Conservation (phyloP, 345 rosid genomes). For the Salix arbutifolia region DNA sequence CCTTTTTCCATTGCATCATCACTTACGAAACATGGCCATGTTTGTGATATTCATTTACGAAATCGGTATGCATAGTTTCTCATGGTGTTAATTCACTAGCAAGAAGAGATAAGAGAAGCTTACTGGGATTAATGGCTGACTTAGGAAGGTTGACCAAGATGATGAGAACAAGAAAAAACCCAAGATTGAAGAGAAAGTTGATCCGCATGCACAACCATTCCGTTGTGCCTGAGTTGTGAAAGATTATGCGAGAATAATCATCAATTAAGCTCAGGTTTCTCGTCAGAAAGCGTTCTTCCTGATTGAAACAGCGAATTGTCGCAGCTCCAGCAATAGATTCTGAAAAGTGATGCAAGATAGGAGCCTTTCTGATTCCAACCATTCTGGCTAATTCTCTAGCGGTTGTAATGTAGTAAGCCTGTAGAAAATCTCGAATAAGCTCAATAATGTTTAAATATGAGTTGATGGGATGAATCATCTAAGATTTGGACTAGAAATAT, state of each 20-base stretch:
- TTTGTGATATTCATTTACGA: neutral
- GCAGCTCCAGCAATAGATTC: constrained; percentile 72
- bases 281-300: constrained; percentile 54
- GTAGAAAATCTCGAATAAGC: neutral
- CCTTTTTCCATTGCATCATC: neutral
- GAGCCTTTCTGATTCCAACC: constrained; percentile 73
- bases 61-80: neutral
- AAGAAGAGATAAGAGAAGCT: constrained; percentile 19
- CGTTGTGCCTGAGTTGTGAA: constrained; percentile 72
- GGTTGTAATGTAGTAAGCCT: constrained; percentile 75
- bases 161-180: constrained; percentile 64
- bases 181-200: constrained; percentile 76
- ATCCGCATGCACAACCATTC: constrained; percentile 83
- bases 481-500: neutral
- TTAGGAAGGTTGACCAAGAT: constrained; percentile 69
- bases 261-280: constrained; percentile 45
- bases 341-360: constrained; percentile 77
- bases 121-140: constrained; percentile 67
- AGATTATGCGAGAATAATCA: constrained; percentile 56
- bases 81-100: neutral
- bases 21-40: neutral
- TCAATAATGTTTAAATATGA: neutral
- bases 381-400: constrained; percentile 90
- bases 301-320: constrained; percentile 69
- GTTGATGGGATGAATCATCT: neutral